Evolutionary conservation across 345 rosid genomes (phyloP), one percentile per base, ranked within the genome.

Genomic region (Lepidium africanum): DNA sequence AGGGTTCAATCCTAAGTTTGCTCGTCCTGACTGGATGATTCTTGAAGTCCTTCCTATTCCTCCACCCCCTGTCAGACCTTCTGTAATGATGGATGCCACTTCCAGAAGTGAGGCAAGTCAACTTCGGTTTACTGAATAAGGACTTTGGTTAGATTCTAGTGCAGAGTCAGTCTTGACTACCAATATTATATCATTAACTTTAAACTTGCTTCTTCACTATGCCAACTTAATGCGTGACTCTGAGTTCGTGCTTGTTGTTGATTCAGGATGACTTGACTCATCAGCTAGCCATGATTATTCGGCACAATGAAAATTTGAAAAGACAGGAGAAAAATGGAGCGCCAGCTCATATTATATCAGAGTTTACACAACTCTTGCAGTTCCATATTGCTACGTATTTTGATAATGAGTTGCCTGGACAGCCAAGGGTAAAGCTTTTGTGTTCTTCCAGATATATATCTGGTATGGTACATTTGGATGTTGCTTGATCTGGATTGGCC

Each of bases 21-120:
- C 99, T 40, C 97, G 97, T 65, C 99, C 99, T 32, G 99, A 93
- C 76, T 88, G 99, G 96, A 94, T 94, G 99, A 94, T 94, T 76
- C 78, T 91, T 41, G 91, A 91, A 82, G 99, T 88, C 67, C 97
- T 91, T 69, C 99, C 97, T 52, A 88, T 93, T 62, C 97, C 99
- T 40, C 99, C 99, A 67, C 99, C 97, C 65, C 99, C 96, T 56
- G 97, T 93, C 56, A 91, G 99, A 75, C 99, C 98, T 21, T 94
- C 99, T 67, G 97, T 94, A 52, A 91, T 94, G 99, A 86, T 90
- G 92, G 91, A 87, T 77, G 82, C 96, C 63, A 88, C 97, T 43
- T 86, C 95, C 55, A 79, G 97, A 80, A 90, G 97, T 79, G 97
- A 90, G 87, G 96, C 69, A 82, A 77, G 85, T 76, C 25, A n/a